phyloP scores from a whole-genome alignment of 805 yeast genomes.

The Kregervanrija delftensis region DNA sequence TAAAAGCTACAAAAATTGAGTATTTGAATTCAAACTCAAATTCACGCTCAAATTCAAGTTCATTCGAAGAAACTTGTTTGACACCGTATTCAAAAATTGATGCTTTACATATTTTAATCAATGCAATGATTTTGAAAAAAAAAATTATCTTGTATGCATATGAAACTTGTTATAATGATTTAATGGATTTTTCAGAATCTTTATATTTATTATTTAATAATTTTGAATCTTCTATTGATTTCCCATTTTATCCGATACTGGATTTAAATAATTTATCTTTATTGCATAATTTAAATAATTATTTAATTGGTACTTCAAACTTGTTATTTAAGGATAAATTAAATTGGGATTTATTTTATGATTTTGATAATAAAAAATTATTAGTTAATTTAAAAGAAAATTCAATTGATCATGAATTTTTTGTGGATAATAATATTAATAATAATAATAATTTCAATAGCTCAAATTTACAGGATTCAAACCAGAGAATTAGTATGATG shows the following conservation, averaged over 20 bases:
- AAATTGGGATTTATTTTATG: constrained; percentile 54
- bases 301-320: constrained; percentile 63
- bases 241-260: constrained; percentile 39
- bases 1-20: constrained; percentile 6
- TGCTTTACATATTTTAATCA: constrained; percentile 35
- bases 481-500: not conserved
- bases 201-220: constrained; percentile 32
- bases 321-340: constrained; percentile 50
- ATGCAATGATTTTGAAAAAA: constrained; percentile 43
- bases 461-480: not conserved
- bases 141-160: constrained; percentile 31
- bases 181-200: constrained; percentile 39
- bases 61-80: constrained; percentile 7
- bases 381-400: constrained; percentile 8
- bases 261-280: constrained; percentile 54
- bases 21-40: not conserved
- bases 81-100: constrained; percentile 17
- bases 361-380: constrained; percentile 47
- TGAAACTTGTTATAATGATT: constrained; percentile 40
- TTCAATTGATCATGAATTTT: constrained; percentile 4
- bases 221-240: not conserved
- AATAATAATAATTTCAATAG: not conserved
- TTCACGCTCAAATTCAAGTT: not conserved
- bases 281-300: constrained; percentile 34
- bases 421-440: constrained; percentile 1